Conservation (phyloP, 2,329 filamentous ascomycete species). For the Emmonsiellopsis sp. region DNA sequence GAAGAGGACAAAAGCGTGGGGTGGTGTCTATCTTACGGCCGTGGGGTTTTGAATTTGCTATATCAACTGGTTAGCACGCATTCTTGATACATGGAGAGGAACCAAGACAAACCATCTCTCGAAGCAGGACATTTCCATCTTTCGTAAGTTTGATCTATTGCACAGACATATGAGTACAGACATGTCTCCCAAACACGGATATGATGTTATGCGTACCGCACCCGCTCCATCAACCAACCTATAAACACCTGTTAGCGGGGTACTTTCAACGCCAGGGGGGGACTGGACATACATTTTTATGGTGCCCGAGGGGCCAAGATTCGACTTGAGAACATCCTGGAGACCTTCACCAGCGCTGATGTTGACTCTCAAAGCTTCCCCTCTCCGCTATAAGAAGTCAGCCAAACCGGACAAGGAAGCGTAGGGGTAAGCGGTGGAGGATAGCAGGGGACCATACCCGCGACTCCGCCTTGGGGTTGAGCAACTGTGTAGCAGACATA, state of each 20-base stretch:
- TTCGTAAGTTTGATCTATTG: conserved; percentile 93
- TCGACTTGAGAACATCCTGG: conserved; percentile 91
- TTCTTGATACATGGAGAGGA: not conserved
- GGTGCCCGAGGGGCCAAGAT: conserved; percentile 85
- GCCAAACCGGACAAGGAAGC: conserved; percentile 25
- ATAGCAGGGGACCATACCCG: conserved; percentile 51
- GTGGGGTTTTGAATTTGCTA: conserved; percentile 96
- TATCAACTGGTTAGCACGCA: conserved; percentile 21
- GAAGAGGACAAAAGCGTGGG: conserved; percentile 5
- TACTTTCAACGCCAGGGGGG: conserved; percentile 4
- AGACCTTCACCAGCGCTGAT: conserved; percentile 92
- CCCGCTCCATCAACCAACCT: conserved; percentile 56
- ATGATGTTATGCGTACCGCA: conserved; percentile 34
- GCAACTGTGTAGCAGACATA: conserved; percentile 96
- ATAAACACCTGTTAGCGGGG: conserved; percentile 18
- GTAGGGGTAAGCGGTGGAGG: conserved; percentile 12
- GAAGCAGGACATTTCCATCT: conserved; percentile 80
- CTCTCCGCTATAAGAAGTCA: conserved; percentile 65
- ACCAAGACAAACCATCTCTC: conserved; percentile 49
- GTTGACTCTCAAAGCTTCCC: conserved; percentile 93
- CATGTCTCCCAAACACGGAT: conserved; percentile 13
- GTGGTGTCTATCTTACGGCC: conserved; percentile 50
- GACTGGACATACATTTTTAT: conserved; percentile 70
- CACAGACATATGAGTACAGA: conserved; percentile 15
- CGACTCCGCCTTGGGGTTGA: conserved; percentile 98